A percentile compares a stretch with the other conserved stretches of the same genome.
These are phyloP conservation scores for Skeletonema potamos DNA, from an alignment of 108 stramenopile species.

Conservation along the genomic window DNA sequence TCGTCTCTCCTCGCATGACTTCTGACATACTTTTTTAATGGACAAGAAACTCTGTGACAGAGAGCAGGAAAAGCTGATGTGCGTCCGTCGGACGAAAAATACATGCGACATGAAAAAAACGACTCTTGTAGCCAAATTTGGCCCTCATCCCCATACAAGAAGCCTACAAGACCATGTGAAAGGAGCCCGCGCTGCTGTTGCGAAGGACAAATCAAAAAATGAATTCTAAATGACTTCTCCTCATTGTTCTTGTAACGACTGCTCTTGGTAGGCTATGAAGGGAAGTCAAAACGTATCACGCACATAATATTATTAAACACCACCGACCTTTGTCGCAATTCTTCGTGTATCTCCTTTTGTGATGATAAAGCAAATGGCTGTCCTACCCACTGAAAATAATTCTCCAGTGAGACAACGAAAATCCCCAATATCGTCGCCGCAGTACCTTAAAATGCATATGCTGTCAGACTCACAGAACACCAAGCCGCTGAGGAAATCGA, in stretches of 20 bases:
- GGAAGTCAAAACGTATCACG: too few relatives aligned
- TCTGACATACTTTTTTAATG: too few relatives aligned
- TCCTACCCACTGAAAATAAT: background rate
- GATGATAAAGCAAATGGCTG: slow-evolving; percentile 1
- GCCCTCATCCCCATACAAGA: too few relatives aligned
- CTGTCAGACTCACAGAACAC: background rate
- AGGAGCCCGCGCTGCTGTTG: too few relatives aligned
- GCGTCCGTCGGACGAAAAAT: too few relatives aligned
- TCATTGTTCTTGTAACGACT: slow-evolving; percentile 1
- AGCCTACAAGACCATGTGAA: background rate
- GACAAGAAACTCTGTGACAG: too few relatives aligned
- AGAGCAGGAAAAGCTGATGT: too few relatives aligned
- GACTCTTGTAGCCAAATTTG: too few relatives aligned
- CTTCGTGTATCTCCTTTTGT: background rate
- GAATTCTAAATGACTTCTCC: too few relatives aligned
- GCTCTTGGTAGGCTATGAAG: background rate
- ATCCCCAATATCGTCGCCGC: background rate
- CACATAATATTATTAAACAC: background rate
- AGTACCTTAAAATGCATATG: background rate
- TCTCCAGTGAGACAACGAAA: background rate
- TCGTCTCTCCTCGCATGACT: too few relatives aligned
- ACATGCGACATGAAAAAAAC: too few relatives aligned
- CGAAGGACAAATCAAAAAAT: too few relatives aligned
- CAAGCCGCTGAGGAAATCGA: background rate
- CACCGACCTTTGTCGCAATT: background rate